Evolutionary conservation across 2,329 filamentous ascomycete species (phyloP).

Genomic region (Calonectria leucothoes): DNA sequence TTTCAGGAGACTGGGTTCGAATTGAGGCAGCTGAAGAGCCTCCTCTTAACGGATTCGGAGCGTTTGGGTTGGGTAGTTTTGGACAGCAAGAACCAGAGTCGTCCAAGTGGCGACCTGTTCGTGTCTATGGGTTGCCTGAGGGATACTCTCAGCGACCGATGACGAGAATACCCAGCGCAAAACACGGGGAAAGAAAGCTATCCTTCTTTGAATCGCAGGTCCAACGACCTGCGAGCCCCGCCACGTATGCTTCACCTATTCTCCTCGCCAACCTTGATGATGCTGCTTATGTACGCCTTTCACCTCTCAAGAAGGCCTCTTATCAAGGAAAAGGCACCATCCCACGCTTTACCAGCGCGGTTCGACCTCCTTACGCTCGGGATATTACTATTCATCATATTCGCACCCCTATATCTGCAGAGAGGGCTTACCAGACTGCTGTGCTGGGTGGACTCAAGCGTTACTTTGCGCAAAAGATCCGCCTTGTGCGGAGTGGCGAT

Average conservation of each 20-base stretch:
- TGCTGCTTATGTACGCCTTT: constrained; percentile 82
- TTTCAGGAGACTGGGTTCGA: constrained; percentile 96
- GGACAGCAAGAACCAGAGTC: constrained; percentile 65
- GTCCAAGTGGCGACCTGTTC: constrained; percentile 81
- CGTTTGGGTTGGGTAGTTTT: constrained; percentile 76
- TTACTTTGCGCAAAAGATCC: constrained; percentile 85
- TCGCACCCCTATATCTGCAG: constrained; percentile 87
- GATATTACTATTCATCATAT: constrained; percentile 92
- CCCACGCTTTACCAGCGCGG: constrained; percentile 66
- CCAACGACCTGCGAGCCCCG: constrained; percentile 66
- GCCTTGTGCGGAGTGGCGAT: constrained; percentile 88
- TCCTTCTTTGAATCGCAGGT: constrained; percentile 79
- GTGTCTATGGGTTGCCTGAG: constrained; percentile 90
- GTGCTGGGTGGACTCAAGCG: constrained; percentile 88
- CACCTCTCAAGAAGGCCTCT: constrained; percentile 69
- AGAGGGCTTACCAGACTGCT: constrained; percentile 85
- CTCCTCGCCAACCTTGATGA: constrained; percentile 87
- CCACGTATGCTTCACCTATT: constrained; percentile 84
- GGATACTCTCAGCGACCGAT: constrained; percentile 72
- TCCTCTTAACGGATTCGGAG: constrained; percentile 72
- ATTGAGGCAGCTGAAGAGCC: constrained; percentile 83
- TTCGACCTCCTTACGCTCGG: constrained; percentile 68
- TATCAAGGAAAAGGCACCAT: constrained; percentile 64
- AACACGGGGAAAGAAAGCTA: constrained; percentile 61
- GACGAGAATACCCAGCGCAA: constrained; percentile 69